Evolutionary conservation across 768 basidiomycete species (phyloP), one percentile per base, ranked within the genome.

Genomic region (Boletus tomentosulus): DNA sequence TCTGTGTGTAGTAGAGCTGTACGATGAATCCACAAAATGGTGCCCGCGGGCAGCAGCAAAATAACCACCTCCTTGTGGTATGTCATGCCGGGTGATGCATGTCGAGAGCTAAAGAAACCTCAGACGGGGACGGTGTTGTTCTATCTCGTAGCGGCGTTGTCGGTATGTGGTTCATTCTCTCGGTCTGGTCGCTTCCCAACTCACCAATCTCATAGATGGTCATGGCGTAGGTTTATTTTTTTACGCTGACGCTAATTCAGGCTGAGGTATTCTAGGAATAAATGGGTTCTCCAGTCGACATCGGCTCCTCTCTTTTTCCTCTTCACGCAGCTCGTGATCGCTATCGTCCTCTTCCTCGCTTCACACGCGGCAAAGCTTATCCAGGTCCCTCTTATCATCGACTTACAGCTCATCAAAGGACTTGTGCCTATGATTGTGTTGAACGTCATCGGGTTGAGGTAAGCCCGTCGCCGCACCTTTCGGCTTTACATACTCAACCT

Each of bases 381-480:
- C 13, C 86, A 86, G 42, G 73, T 90, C 38, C 81, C 83, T 13
- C 67, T 89, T 25, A 77, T 80, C 4, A 75, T 94, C 54, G 84
- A 92, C 57, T 34, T 72, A n/a, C 74, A 77, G 49, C 76, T 84
- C 13, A 78, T 84, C 64, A 89, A 84, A 66, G 87, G 87, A 7
- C 78, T 98, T 12, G 72, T 81, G 9, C 84, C 92, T 4, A 85
- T 89, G 73, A 80, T 94, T 24, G 72, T 71, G 19, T 73, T 95
- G 57, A 96, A 89, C 60, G 84, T 96, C 30, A 64, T 94, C 31
- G 90, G 91, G 5, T 76, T 97, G 54, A 92, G 86, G 91, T 91
- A 65, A 41, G 66, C 61, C 15, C 38, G 27, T 13, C n/a, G n/a
- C 47, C 22, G 13, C 24, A n/a, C n/a, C 22, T 6, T 16, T 25